phyloP scores from a whole-genome alignment of 768 basidiomycete genomes.

The Suillus sp. region DNA sequence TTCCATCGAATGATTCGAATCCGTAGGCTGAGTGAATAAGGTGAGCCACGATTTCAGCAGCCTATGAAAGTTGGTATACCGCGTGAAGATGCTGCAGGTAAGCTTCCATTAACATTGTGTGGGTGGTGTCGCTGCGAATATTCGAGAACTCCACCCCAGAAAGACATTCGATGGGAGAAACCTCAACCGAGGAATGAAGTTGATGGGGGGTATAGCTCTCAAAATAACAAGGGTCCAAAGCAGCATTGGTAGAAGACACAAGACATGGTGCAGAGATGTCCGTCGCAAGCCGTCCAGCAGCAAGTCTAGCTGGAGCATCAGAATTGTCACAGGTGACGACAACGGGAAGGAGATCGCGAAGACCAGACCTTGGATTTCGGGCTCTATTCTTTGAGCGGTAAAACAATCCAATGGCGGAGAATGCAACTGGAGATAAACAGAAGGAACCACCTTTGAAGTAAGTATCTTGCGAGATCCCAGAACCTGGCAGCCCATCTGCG shows the following conservation, averaged over 20 bases:
- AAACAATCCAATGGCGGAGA: slow-evolving; percentile 2
- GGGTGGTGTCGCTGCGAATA: background rate
- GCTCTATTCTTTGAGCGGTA: slow-evolving; percentile 6
- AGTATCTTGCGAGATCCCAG: background rate
- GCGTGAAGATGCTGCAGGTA: background rate
- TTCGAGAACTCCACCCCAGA: background rate
- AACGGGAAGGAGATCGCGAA: slow-evolving; percentile 2
- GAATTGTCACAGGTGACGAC: slow-evolving; percentile 2
- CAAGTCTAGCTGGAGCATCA: background rate
- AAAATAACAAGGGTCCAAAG: slow-evolving; percentile 11
- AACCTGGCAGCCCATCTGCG: background rate
- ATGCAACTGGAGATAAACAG: background rate
- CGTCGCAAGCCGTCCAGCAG: background rate
- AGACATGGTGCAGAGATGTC: slow-evolving; percentile 7
- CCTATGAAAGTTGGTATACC: background rate
- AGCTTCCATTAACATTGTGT: background rate
- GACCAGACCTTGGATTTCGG: background rate
- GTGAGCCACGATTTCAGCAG: background rate
- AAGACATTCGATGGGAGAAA: background rate
- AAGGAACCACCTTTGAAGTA: slow-evolving; percentile 7
- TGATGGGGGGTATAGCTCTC: background rate
- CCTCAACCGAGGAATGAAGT: background rate
- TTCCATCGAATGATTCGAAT: background rate
- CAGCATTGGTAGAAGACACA: slow-evolving; percentile 12
- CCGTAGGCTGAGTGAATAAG: background rate